Evolutionary conservation across 768 basidiomycete genomes (phyloP).

Genomic region (Pleurotus sapidus): DNA sequence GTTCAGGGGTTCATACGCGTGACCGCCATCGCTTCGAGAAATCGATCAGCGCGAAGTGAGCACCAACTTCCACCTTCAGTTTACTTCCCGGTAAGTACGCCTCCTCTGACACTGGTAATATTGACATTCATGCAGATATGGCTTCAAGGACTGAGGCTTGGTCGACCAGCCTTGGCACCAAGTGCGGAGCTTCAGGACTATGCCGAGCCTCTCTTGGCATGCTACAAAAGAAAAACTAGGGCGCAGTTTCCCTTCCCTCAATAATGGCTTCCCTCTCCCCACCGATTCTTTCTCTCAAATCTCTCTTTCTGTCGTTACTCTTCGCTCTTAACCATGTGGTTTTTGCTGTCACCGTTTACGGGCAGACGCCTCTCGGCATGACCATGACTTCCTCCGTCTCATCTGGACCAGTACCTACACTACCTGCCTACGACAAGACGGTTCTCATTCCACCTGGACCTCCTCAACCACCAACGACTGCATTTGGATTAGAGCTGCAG

Average conservation of each 20-base stretch:
- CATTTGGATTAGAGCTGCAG: slow-evolving; percentile 2
- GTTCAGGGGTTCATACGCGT: too few relatives aligned
- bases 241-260: not conserved
- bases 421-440: slow-evolving; percentile 7
- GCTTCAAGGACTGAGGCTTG: too few relatives aligned
- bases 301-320: slow-evolving; percentile 6
- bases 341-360: slow-evolving; percentile 4
- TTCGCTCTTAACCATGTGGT: slow-evolving; percentile 1
- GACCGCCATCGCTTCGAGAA: too few relatives aligned
- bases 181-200: too few relatives aligned
- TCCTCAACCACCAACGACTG: slow-evolving; percentile 9
- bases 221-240: slow-evolving; percentile 6
- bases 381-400: not conserved
- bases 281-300: not conserved
- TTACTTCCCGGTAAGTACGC: too few relatives aligned
- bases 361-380: slow-evolving; percentile 1
- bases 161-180: too few relatives aligned
- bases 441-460: slow-evolving; percentile 7
- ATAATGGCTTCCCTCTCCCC: not conserved
- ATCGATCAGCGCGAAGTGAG: too few relatives aligned
- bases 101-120: too few relatives aligned
- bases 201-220: not conserved
- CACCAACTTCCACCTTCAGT: too few relatives aligned
- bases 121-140: too few relatives aligned
- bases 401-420: not conserved